These are phyloP conservation scores for Coelastrella sp. DNA, from an alignment of 139 green algal species.

Conservation along the genomic window DNA sequence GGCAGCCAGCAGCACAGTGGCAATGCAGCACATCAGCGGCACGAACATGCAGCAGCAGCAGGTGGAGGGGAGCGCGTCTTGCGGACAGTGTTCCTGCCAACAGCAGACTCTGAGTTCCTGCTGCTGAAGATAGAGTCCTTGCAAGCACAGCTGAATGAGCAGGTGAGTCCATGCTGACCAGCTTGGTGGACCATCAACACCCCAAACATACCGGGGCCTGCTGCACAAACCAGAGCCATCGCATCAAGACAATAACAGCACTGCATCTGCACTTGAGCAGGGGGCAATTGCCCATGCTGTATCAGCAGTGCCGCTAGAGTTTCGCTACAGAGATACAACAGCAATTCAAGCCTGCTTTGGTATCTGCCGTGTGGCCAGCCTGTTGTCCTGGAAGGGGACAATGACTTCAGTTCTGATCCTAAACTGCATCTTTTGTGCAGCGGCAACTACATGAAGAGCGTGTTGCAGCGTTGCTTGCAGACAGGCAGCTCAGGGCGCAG, in stretches of 20 bases:
- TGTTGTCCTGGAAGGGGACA: background rate
- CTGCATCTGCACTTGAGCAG: too few relatives aligned
- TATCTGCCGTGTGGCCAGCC: too few relatives aligned
- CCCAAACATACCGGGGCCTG: too few relatives aligned
- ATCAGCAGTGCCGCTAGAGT: too few relatives aligned
- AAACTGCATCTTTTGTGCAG: conserved; percentile 54
- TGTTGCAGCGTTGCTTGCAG: conserved; percentile 82
- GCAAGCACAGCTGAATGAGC: conserved; percentile 87
- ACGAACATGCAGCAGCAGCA: conserved; percentile 6
- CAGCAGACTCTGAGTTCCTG: conserved; percentile 76
- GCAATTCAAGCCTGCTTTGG: too few relatives aligned
- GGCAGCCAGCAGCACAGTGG: background rate
- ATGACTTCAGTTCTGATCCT: background rate
- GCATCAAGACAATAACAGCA: too few relatives aligned
- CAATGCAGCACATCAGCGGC: background rate
- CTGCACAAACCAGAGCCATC: too few relatives aligned
- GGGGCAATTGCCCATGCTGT: too few relatives aligned
- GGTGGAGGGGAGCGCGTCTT: conserved; percentile 56
- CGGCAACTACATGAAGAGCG: conserved; percentile 83
- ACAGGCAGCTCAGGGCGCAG: conserved; percentile 80
- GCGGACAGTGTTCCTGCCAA: conserved; percentile 77
- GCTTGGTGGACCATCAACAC: background rate
- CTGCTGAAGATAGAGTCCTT: conserved; percentile 86
- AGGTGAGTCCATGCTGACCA: conserved; percentile 61
- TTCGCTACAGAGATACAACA: too few relatives aligned